phyloP scores from a whole-genome alignment of 257 asterid species.

The Solanum bulbocastanum region DNA sequence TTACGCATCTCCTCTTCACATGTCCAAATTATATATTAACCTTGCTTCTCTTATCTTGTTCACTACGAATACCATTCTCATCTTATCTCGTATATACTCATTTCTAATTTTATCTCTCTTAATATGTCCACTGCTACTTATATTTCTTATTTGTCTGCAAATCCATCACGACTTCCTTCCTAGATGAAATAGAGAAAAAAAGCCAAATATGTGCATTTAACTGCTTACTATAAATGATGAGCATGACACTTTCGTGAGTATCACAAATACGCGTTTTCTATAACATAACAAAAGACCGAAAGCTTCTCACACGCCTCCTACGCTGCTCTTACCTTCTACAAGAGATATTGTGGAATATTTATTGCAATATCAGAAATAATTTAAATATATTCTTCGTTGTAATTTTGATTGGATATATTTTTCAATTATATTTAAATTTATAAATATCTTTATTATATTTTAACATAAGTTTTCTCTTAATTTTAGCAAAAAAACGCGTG shows the following conservation, averaged over 20 bases:
- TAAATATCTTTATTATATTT: no score
- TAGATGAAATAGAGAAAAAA: neutral
- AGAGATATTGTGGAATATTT: no score
- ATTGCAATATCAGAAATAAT: no score
- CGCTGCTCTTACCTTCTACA: neutral
- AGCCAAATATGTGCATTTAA: neutral
- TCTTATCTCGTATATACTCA: accelerated
- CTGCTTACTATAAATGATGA: neutral
- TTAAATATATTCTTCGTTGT: no score
- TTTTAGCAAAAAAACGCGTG: no score
- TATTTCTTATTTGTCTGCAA: neutral
- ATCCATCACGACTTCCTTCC: neutral
- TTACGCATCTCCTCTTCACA: neutral
- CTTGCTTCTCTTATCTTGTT: neutral
- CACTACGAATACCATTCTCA: accelerated
- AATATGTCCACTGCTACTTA: neutral
- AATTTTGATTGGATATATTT: no score
- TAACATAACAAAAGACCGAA: neutral
- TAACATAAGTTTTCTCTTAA: no score
- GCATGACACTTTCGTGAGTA: neutral
- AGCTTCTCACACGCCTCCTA: neutral
- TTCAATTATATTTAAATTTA: no score
- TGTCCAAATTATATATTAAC: neutral
- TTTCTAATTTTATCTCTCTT: no score
- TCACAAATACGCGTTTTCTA: neutral